Percentiles rank a stretch among this genome's conserved stretches.
phyloP scores from a whole-genome alignment of 768 basidiomycete species.

The Suillus cothurnatus region DNA sequence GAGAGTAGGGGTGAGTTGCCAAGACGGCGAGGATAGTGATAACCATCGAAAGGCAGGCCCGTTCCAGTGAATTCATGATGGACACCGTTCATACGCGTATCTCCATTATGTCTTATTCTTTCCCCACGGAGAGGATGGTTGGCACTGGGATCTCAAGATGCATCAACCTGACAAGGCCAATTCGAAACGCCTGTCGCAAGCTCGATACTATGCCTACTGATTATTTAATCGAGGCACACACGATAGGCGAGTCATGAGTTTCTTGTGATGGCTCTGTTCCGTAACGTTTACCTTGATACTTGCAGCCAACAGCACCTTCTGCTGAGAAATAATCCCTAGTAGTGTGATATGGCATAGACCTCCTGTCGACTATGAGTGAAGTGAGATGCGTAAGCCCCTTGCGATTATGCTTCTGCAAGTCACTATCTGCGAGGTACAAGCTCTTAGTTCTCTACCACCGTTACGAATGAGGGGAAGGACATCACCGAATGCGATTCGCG shows the following conservation, averaged over 20 bases:
- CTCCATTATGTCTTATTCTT: constrained; percentile 47
- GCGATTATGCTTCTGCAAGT: neutral
- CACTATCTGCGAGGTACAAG: neutral
- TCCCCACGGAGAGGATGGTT: constrained; percentile 40
- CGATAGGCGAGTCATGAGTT: neutral
- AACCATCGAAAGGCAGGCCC: constrained; percentile 12
- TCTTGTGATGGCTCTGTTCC: neutral
- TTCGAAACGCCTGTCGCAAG: neutral
- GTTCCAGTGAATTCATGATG: constrained; percentile 35
- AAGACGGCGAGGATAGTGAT: neutral
- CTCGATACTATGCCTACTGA: neutral
- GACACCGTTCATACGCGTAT: constrained; percentile 34
- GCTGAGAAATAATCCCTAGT: neutral
- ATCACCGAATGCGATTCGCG: neutral
- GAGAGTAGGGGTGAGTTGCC: neutral
- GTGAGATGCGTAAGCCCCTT: neutral
- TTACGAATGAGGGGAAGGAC: neutral
- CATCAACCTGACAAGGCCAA: neutral
- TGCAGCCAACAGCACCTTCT: neutral
- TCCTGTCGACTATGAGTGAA: neutral
- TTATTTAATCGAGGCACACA: neutral
- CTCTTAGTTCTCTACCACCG: neutral
- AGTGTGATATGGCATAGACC: neutral
- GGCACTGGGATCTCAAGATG: constrained; percentile 25
- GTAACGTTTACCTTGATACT: neutral